Evolutionary conservation across 1,284 basidiomycete genomes (phyloP), one percentile per base, ranked within the genome.

Genomic region (Heterobasidion occidentale): DNA sequence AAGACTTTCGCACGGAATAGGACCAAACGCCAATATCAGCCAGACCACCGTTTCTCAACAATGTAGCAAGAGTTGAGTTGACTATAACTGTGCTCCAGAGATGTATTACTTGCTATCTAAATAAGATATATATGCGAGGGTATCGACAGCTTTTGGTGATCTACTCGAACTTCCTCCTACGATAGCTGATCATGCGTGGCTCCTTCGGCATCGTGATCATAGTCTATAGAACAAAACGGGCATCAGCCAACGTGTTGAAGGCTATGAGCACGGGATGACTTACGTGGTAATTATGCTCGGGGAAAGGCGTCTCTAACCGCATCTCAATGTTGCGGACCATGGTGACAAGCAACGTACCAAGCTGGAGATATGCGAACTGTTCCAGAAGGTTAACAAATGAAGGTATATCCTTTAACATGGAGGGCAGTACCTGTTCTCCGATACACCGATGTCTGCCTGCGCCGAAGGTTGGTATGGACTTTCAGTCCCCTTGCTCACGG

Each of bases 361-460:
- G 77, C 73, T 99, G 97, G 56, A 98, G 73, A 70, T 98, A 96
- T 14, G 97, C 97, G 67, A 98, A 99, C 82, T 94, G 63, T 64
- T 61, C 15, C 54, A 63, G 20, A n/a, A 38, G 62, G 19, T 9
- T 52, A n/a, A 17, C 52, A 46, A 20, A 8, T 14, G 19, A 34
- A 34, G 47, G 36, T 33, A 27, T 14, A 45, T 35, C 45, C n/a
- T 51, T 44, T 12, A 47, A 14, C 27, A 20, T 34, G 58, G 33
- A 19, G 17, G 27, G 34, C 70, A 77, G 59, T 59, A 86, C 86
- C 77, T 89, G 92, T 74, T 97, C 94, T 62, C 94, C 94, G 62
- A 97, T 96, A 71, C 95, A 98, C 57, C 94, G 78, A 74, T 98
- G 94, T 63, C 92, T 79, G 33, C 94, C 96, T 49, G 96, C 95